Evolutionary conservation across 192 early-diverging fungal genomes (phyloP).

Genomic region (Jimgerdemannia lactiflua): DNA sequence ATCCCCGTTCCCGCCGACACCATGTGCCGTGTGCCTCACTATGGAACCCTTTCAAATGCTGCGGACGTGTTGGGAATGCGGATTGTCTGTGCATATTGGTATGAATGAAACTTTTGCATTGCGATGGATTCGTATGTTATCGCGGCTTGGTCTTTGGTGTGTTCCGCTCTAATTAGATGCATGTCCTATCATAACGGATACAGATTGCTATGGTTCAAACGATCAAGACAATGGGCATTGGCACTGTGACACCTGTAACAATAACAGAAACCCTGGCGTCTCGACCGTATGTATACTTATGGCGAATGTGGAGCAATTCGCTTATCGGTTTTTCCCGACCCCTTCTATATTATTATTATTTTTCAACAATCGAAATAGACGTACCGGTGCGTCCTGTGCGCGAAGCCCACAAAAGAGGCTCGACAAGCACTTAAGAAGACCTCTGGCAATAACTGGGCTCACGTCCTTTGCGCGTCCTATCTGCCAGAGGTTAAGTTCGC

Average conservation of each 20-base stretch:
- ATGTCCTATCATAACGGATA: neutral
- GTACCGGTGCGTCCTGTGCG: conserved; percentile 66
- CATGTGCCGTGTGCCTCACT: conserved; percentile 40
- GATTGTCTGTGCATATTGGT: conserved; percentile 49
- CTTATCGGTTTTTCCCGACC: too few species aligned
- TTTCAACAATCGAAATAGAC: conserved; percentile 27
- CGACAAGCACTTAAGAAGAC: conserved; percentile 63
- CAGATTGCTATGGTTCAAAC: conserved; percentile 47
- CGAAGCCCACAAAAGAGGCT: conserved; percentile 22
- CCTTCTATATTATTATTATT: neutral
- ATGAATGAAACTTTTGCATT: neutral
- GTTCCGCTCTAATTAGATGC: neutral
- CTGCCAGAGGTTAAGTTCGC: conserved; percentile 54
- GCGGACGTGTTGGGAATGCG: conserved; percentile 40
- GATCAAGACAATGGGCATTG: conserved; percentile 19
- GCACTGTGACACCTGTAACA: conserved; percentile 60
- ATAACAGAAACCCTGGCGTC: conserved; percentile 53
- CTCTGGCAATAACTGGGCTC: conserved; percentile 75
- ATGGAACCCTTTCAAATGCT: conserved; percentile 23
- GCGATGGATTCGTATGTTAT: neutral
- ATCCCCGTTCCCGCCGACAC: conserved; percentile 29
- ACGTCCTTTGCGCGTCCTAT: conserved; percentile 64
- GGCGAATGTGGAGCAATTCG: neutral
- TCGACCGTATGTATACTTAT: conserved; percentile 43
- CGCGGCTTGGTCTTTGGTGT: neutral